These are phyloP conservation scores for Gigaspora rosea DNA, from an alignment of 192 early-diverging fungal genomes.

Conservation along the genomic window DNA sequence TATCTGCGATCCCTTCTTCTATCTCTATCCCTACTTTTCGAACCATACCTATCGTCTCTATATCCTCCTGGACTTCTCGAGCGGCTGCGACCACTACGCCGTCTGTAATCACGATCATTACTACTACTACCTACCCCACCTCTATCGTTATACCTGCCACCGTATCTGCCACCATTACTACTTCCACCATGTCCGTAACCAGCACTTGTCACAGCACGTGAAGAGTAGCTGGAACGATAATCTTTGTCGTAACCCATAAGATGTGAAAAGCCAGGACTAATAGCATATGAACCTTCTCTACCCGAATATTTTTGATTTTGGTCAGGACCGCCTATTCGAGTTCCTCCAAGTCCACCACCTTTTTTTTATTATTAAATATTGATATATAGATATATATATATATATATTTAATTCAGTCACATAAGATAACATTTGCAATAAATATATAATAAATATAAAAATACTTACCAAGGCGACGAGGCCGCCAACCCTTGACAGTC, in stretches of 20 bases:
- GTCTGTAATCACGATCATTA: conserved; percentile 55
- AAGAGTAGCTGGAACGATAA: conserved; percentile 33
- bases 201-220: conserved; percentile 28
- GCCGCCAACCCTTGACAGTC: conserved; percentile 94
- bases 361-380: no score
- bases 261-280: not conserved
- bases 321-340: conserved; percentile 61
- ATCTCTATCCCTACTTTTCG: conserved; percentile 27
- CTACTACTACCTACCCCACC: conserved; percentile 43
- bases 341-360: conserved; percentile 77
- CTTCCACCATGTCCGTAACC: conserved; percentile 37
- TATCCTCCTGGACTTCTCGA: conserved; percentile 33
- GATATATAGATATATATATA: no score
- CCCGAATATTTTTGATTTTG: conserved; percentile 55
- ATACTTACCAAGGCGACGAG: conserved; percentile 68
- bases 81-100: conserved; percentile 43
- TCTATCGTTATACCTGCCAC: conserved; percentile 42
- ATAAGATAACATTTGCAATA: not conserved
- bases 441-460: not conserved
- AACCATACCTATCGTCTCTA: conserved; percentile 29
- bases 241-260: conserved; percentile 36
- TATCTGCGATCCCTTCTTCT: conserved; percentile 9
- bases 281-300: conserved; percentile 40
- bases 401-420: not conserved
- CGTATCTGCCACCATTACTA: conserved; percentile 38